Evolutionary conservation across 768 basidiomycete genomes (phyloP).

Genomic region (Roridomyces roridus): DNA sequence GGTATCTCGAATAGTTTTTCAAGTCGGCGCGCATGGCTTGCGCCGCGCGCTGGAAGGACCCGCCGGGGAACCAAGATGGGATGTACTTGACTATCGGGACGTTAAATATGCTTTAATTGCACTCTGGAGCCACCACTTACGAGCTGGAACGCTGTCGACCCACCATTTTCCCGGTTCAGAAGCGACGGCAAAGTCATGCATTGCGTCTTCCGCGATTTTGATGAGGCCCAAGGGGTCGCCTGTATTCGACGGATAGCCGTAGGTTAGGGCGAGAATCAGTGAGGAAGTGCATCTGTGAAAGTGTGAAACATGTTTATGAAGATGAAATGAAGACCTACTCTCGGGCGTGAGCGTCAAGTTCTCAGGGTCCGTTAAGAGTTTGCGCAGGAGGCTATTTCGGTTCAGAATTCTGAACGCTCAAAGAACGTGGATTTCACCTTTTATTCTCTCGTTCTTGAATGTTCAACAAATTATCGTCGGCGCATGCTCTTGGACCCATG

Average conservation of each 20-base stretch:
- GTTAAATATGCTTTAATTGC: neutral
- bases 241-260: conserved; percentile 30
- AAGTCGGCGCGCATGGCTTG: conserved; percentile 31
- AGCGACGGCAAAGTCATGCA: conserved; percentile 38
- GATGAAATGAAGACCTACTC: neutral
- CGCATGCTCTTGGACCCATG: conserved; percentile 37
- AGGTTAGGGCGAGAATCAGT: conserved; percentile 29
- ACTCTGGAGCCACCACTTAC: conserved; percentile 24
- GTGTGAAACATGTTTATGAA: neutral
- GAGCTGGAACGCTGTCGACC: conserved; percentile 35
- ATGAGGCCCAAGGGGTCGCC: conserved; percentile 32
- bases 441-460: conserved; percentile 18
- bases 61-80: conserved; percentile 39
- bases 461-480: conserved; percentile 16
- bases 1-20: conserved; percentile 36
- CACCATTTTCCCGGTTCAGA: conserved; percentile 39
- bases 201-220: conserved; percentile 40
- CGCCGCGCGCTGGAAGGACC: conserved; percentile 31
- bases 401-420: neutral
- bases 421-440: neutral
- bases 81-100: conserved; percentile 33
- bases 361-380: conserved; percentile 7
- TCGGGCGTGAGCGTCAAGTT: conserved; percentile 14
- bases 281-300: conserved; percentile 27
- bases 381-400: conserved; percentile 3